These are phyloP conservation scores for Triglochin maritima DNA, from an alignment of 106 monocot species.

Conservation along the genomic window DNA sequence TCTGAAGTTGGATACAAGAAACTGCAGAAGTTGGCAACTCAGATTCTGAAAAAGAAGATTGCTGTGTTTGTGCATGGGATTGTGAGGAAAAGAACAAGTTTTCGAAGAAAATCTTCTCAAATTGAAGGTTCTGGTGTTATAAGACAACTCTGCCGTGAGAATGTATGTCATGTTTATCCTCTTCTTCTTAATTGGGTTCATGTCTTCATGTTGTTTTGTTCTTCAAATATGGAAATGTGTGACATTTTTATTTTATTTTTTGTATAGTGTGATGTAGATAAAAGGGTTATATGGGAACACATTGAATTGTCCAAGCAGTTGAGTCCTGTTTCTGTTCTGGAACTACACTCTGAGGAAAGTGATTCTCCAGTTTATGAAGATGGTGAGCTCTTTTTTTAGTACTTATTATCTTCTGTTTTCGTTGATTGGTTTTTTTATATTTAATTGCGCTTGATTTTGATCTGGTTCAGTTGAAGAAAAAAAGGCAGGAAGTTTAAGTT, in stretches of 20 bases:
- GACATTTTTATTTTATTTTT: not conserved
- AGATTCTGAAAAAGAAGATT: conserved; percentile 5
- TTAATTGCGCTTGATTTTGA: not conserved
- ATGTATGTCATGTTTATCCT: not conserved
- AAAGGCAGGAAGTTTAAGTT: not conserved
- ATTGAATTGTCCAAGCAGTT: conserved; percentile 24
- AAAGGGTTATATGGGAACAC: not conserved
- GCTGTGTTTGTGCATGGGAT: conserved; percentile 16
- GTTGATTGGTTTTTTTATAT: not conserved
- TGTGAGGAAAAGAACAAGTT: not conserved
- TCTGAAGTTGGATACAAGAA: conserved; percentile 18
- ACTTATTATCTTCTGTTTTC: not conserved
- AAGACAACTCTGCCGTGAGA: not conserved
- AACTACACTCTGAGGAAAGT: conserved; percentile 16
- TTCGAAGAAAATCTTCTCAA: not conserved
- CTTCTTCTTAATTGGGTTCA: not conserved
- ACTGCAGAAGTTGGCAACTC: conserved; percentile 3
- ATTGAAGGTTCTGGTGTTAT: not conserved
- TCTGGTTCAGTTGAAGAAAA: conserved; percentile 10
- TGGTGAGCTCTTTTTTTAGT: conserved; percentile 14
- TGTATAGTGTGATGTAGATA: not conserved
- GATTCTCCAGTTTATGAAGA: conserved; percentile 15
- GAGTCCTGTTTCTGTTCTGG: conserved; percentile 49
- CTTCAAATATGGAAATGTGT: too few species aligned
- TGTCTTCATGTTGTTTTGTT: too few species aligned